phyloP scores from a whole-genome alignment of 192 early-diverging fungal genomes.

The Entomortierella lignicola region DNA sequence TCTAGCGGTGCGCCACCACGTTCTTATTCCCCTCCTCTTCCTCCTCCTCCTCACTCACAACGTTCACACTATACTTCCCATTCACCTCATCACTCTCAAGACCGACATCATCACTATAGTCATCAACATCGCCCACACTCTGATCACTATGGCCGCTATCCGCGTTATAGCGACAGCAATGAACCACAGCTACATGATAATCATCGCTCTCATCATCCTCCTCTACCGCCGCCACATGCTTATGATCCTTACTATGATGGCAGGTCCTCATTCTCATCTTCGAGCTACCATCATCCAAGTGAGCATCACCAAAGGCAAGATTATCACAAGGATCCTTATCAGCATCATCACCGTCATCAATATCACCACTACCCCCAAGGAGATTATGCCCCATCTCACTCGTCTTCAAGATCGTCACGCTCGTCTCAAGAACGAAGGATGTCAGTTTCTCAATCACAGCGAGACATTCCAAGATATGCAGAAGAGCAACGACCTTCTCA shows the following conservation, averaged over 20 bases:
- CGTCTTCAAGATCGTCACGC: not conserved
- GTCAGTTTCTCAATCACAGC: not conserved
- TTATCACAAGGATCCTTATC: not conserved
- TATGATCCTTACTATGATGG: not conserved
- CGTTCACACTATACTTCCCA: not conserved
- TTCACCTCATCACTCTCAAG: not conserved
- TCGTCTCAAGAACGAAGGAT: not conserved
- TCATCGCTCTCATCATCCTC: not conserved
- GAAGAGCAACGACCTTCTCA: not conserved
- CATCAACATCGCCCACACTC: not conserved
- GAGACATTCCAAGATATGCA: not conserved
- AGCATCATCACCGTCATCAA: not conserved
- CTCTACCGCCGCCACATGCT: not conserved
- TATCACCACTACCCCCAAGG: not conserved
- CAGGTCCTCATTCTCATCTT: not conserved
- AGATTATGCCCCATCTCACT: constrained; percentile 4
- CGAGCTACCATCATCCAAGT: not conserved
- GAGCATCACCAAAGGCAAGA: not conserved
- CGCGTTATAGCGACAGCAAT: not conserved
- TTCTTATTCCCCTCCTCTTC: not conserved
- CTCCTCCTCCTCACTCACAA: not conserved
- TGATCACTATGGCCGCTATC: not conserved
- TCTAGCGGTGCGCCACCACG: no score
- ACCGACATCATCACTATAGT: not conserved
- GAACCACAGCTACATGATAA: not conserved